A percentile compares a stretch with the other conserved stretches of the same genome.
phyloP scores from a whole-genome alignment of 2,329 filamentous ascomycete species.

The Colletotrichum lindemuthianum region DNA sequence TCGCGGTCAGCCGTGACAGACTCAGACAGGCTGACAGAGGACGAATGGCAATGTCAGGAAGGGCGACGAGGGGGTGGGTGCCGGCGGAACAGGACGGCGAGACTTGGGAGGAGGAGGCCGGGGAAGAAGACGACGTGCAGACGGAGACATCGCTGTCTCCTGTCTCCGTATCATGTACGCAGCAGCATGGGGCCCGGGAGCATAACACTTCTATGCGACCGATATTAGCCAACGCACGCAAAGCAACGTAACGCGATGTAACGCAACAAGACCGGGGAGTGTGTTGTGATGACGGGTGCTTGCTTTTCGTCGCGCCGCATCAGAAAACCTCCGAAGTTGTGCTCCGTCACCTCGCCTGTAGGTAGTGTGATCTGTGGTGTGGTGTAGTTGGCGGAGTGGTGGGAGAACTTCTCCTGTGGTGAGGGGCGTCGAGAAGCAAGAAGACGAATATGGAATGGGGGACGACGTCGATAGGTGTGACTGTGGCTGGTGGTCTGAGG shows the following conservation, averaged over 20 bases:
- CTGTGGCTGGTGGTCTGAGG: not conserved
- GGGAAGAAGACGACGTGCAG: constrained; percentile 11
- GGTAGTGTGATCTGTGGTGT: too few species aligned
- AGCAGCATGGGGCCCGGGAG: not conserved
- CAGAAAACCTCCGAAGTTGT: constrained; percentile 30
- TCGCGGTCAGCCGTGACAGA: constrained; percentile 23
- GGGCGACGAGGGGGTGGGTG: constrained; percentile 22
- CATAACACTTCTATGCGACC: not conserved
- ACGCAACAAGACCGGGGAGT: constrained; percentile 1
- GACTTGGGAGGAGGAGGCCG: constrained; percentile 2
- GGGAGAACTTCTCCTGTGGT: not conserved
- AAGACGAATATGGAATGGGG: not conserved
- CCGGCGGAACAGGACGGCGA: not conserved
- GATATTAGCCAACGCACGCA: not conserved
- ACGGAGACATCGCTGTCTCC: not conserved
- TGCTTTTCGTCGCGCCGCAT: constrained; percentile 26
- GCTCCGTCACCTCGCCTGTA: not conserved
- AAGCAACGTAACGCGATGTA: constrained; percentile 9
- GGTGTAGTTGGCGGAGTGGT: too few species aligned
- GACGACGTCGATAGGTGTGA: not conserved
- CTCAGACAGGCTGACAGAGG: constrained; percentile 16
- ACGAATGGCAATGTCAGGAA: not conserved
- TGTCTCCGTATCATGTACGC: too few species aligned
- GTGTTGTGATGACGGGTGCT: constrained; percentile 13
- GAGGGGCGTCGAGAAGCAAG: constrained; percentile 21